phyloP scores from a whole-genome alignment of 2,329 filamentous ascomycete genomes.

The Sporothrix euskadiensis region DNA sequence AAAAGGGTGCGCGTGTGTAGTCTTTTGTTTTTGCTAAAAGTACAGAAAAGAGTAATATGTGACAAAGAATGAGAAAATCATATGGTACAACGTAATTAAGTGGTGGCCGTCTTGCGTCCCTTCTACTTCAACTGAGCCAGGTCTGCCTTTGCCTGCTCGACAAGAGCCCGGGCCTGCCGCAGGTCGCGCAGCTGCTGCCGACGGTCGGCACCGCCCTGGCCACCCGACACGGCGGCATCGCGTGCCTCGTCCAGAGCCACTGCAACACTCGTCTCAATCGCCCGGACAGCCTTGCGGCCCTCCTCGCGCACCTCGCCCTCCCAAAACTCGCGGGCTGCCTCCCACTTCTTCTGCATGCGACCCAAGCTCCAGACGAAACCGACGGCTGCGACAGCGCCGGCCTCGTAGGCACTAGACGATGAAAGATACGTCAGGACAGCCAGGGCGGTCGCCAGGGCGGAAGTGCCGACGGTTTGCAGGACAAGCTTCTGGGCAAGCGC shows the following conservation, averaged over 20 bases:
- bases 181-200: constrained; percentile 39
- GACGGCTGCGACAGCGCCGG: constrained; percentile 61
- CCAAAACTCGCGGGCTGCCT: constrained; percentile 61
- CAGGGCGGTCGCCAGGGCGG: constrained; percentile 59
- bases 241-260: constrained; percentile 46
- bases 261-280: constrained; percentile 55
- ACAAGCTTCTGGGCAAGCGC: constrained; percentile 73
- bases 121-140: constrained; percentile 44
- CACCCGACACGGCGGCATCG: constrained; percentile 28
- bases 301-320: constrained; percentile 67
- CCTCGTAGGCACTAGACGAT: constrained; percentile 59
- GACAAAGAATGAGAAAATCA: constrained; percentile 6
- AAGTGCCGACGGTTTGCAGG: constrained; percentile 72
- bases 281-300: constrained; percentile 62
- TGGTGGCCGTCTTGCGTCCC: not conserved
- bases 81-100: constrained; percentile 12
- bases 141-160: constrained; percentile 53
- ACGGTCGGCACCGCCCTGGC: constrained; percentile 29
- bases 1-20: not conserved
- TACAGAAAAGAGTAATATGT: constrained; percentile 8
- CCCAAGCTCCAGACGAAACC: constrained; percentile 61
- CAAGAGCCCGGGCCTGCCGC: constrained; percentile 46
- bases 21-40: constrained; percentile 1
- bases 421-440: constrained; percentile 60
- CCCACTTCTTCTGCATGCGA: constrained; percentile 64